These are phyloP conservation scores for Prunella vulgaris DNA, from an alignment of 257 asterid genomes.

Conservation along the genomic window DNA sequence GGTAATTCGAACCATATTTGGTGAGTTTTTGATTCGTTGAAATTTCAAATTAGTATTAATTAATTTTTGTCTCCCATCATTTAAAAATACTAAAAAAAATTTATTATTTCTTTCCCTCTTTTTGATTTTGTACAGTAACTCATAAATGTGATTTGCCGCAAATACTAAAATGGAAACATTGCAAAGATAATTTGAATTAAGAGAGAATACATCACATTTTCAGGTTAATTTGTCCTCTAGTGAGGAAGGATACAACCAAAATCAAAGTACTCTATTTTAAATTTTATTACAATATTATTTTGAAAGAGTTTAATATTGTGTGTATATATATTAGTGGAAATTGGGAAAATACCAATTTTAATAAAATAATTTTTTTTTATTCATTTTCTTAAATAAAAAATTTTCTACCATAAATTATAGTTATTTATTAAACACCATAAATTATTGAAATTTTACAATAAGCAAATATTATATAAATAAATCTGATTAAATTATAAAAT, in stretches of 20 bases:
- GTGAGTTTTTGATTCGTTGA: neutral
- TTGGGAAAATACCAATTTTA: too few species aligned
- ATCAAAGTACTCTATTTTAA: too few species aligned
- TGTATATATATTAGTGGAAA: too few species aligned
- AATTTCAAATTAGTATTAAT: neutral
- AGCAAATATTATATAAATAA: too few species aligned
- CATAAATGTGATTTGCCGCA: neutral
- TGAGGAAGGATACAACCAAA: neutral
- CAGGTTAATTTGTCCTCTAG: neutral
- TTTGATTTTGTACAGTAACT: neutral
- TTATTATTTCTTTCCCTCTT: too few species aligned
- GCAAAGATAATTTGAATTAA: neutral
- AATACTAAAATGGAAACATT: neutral
- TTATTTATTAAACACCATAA: too few species aligned
- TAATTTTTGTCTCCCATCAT: neutral
- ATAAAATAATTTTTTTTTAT: too few species aligned
- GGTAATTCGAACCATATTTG: slow-evolving; percentile 2
- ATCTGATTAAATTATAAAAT: too few species aligned
- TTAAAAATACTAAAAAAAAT: neutral
- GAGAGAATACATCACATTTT: neutral
- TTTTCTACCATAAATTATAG: too few species aligned
- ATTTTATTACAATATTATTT: too few species aligned
- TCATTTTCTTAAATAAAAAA: too few species aligned
- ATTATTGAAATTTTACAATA: too few species aligned
- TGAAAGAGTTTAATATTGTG: neutral